phyloP scores from a whole-genome alignment of 768 basidiomycete genomes.

The Ramaria sp. region DNA sequence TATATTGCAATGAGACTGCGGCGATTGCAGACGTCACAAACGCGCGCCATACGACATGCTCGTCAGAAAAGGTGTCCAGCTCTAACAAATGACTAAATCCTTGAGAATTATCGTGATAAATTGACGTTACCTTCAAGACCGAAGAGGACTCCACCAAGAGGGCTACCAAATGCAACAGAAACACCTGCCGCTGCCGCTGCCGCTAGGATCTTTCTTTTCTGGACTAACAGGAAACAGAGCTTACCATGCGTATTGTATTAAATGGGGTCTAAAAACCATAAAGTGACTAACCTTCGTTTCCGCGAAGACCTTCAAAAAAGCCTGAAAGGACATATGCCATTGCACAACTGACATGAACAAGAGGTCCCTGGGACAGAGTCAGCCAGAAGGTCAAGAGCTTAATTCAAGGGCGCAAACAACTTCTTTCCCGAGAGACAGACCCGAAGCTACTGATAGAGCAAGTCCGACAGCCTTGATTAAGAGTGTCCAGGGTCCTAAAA shows the following conservation, averaged over 20 bases:
- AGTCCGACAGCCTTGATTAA: slow-evolving; percentile 78
- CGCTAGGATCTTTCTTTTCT: slow-evolving; percentile 70
- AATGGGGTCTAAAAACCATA: not conserved
- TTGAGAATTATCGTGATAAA: not conserved
- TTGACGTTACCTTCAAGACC: slow-evolving; percentile 56
- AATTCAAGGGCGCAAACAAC: slow-evolving; percentile 28
- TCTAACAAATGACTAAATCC: slow-evolving; percentile 23
- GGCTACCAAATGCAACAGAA: slow-evolving; percentile 82
- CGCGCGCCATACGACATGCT: slow-evolving; percentile 77
- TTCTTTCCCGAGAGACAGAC: slow-evolving; percentile 79
- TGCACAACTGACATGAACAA: slow-evolving; percentile 80
- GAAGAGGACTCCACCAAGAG: slow-evolving; percentile 77
- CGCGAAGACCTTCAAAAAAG: slow-evolving; percentile 57
- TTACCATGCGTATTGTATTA: not conserved
- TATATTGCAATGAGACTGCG: slow-evolving; percentile 70
- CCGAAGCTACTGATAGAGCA: slow-evolving; percentile 76
- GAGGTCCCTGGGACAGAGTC: slow-evolving; percentile 43
- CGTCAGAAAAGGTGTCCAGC: slow-evolving; percentile 55
- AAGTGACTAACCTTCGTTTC: slow-evolving; percentile 54
- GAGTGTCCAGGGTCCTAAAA: slow-evolving; percentile 78
- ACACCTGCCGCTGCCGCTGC: slow-evolving; percentile 82
- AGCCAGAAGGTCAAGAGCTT: slow-evolving; percentile 1
- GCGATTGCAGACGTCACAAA: slow-evolving; percentile 86
- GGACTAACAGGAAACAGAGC: slow-evolving; percentile 30
- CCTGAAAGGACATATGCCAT: slow-evolving; percentile 62